Base-by-base conservation (phyloP, 2,329 filamentous ascomycete species). In the Monilinia vaccinii-corymbosi region DNA sequence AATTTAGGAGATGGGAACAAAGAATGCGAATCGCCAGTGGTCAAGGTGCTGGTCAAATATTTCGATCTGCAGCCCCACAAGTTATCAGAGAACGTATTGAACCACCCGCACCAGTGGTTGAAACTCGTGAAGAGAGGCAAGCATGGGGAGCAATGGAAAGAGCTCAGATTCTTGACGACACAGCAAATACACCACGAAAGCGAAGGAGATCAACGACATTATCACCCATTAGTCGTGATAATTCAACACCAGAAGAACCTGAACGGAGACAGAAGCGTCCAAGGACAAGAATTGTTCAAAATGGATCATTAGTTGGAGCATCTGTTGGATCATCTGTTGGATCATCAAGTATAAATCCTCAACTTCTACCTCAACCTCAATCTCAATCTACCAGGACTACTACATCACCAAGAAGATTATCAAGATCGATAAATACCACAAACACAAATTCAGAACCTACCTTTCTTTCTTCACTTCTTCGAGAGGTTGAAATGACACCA, bases 71-170 rank as follows among this genome's bases (percentile, higher is more conserved):
- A 47, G 85, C 86, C 60, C 80, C 86, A 61, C 80, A 80, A 49
- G 76, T 86, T 51, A 36, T 81, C 84, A 61, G 76, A 80, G 66
- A 69, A 75, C 70, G 62, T 60, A 51, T 38, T 31, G n/a, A 46
- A 42, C 71, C 69, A 67, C 75, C 74, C 18, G 81, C 81, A 38
- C 81, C 84, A 46, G 83, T 84, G 42, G 89, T 95, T 73, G 88
- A 87, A 18, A 61, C 9, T 77, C 53, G 86, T 46, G 91, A 96
- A 67, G 91, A 96, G 73, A 80, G 87, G 58, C 81, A 85, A 61
- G 91, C 93, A 4, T 97, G 93, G 94, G 90, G 91, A 63, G 91
- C 89, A 23, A 86, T 97, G 64, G 92, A 97, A 67, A 89, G 87
- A 72, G 91, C 89, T 47, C 82, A 90, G 64, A 87, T 92, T 62